Evolutionary conservation across 31 red algal genomes (phyloP), one percentile per base, ranked within the genome.

Genomic region (Endocladia muricata): DNA sequence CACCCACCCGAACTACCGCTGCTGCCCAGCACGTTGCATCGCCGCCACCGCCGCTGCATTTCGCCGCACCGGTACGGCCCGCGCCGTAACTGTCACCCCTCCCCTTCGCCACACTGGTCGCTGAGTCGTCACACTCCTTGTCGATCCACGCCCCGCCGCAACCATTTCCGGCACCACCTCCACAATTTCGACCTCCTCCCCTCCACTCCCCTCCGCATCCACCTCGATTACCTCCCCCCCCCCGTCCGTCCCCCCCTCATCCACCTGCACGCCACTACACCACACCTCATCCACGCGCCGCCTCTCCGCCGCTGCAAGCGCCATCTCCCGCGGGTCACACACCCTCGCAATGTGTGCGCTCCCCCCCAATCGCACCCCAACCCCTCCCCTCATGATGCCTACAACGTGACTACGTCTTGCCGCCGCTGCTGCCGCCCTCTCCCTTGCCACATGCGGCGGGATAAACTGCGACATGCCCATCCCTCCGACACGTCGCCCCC

Each of bases 311-410:
- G 79, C 79, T 6, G 67, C 68, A 37, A 73, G 68, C 4, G 79
- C 79, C 79, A 84, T 84, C 32, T 70, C 68, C 11, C 68, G 51
- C n/a, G 79, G 79, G 69, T 74, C 69, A 36, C 79, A 74, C 0
- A 84, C 3, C 9, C 56, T 32, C 3, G 68, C 48, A 22, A 84
- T 39, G 15, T 34, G 34, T 3, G 47, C 29, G 31, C n/a, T 37
- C 4, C 54, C 67, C 3, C 79, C 79, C 13, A 57, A 36, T 21
- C n/a, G 55, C 26, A 28, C 22, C 9, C 34, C 30, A 26, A 42
- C 62, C 9, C 49, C 68, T 6, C 36, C 6, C 4, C 40, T 29
- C 79, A 84, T 84, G 21, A 84, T 40, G 4, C 5, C 3, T 19
- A 48, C n/a, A 4, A 39, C 51, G 9, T 42, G 25, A 4, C 42